Evolutionary conservation across 2,329 filamentous ascomycete species (phyloP), one percentile per base, ranked within the genome.

Genomic region (Dactylonectria macrodidyma): DNA sequence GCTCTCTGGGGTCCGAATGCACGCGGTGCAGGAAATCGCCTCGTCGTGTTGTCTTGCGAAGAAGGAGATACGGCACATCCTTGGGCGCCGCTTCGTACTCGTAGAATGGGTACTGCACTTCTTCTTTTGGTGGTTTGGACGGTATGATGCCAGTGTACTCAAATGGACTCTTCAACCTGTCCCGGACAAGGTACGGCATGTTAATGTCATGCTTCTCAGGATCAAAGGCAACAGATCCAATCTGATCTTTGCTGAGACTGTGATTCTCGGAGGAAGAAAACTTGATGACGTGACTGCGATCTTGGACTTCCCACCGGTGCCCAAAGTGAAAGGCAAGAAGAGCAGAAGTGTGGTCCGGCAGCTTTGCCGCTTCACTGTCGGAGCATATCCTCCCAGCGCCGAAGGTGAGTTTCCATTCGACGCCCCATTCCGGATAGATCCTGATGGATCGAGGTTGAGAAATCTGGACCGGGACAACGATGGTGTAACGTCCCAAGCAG

Each of bases 1-100:
- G 33, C 33, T 62, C 56, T 3, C 38, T 12, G 1, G 71, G 44
- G 34, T 73, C 67, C 47, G 67, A 1, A 0, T 57, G 34, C 5
- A 78, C 12, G 2, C 59, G 78, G 68, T 91, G 89, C 5, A 93
- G 82, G 56, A 91, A 90, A 73, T 93, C 90, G 3, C 83, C 81
- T 50, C 89, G 84, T 62, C 84, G 87, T 0, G 89, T 86, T 77
- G 88, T 88, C 48, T 78, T 83, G 19, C 72, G 78, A 0, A 90
- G 73, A 2, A 80, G 79, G 2, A 91, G 67, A 73, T 90, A 89
- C 0, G 86, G 81, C 0, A 77, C 78, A n/a, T 89, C 79, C 2
- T 77, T 74, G 0, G 85, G 84, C 0, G 81, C 80, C 0, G 83
- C 71, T 0, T 81, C 79, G 48, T 83, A 85, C 1, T 77, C 77